A percentile compares a stretch with the other conserved stretches of the same genome.
phyloP scores from a whole-genome alignment of 1,284 basidiomycete species.

The Spongispora temasekensis region DNA sequence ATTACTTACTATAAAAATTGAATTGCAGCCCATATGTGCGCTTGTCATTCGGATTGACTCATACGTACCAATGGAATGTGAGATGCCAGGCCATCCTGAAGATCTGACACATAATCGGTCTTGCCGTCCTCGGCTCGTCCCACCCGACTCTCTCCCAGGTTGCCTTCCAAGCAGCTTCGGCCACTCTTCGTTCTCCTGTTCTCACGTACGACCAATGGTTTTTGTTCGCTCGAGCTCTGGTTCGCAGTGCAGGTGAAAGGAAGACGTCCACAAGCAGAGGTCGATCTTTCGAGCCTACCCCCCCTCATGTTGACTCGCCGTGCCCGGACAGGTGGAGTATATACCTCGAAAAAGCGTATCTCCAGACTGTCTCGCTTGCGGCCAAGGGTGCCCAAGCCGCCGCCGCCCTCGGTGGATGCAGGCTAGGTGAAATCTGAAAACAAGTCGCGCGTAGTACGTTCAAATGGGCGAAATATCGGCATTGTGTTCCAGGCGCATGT shows the following conservation, averaged over 20 bases:
- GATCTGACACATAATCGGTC: no score
- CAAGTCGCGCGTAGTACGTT: conserved; percentile 93
- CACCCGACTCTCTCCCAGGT: conserved; percentile 88
- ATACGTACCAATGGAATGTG: no score
- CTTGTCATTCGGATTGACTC: conserved; percentile 71
- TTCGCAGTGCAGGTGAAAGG: no score
- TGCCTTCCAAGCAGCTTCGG: conserved; percentile 90
- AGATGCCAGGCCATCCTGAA: no score
- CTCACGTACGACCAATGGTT: conserved; percentile 86
- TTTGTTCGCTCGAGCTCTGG: conserved; percentile 54
- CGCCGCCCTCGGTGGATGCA: conserved; percentile 87
- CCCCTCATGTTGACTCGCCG: conserved; percentile 13
- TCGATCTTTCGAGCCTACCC: conserved; percentile 27
- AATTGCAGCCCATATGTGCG: no score
- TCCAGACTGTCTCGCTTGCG: conserved; percentile 96
- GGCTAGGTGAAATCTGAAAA: conserved; percentile 81
- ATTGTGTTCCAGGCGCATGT: conserved; percentile 96
- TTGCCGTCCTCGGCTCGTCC: conserved; percentile 83
- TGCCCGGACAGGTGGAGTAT: conserved; percentile 70
- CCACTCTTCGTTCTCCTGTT: conserved; percentile 92
- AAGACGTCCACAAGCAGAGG: conserved; percentile 6
- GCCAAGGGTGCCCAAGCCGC: conserved; percentile 91
- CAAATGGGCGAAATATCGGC: conserved; percentile 88
- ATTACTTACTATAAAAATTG: no score
- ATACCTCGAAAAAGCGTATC: conserved; percentile 93